Conservation (phyloP, 2,329 filamentous ascomycete species). For the Tolypocladium pustulatum region DNA sequence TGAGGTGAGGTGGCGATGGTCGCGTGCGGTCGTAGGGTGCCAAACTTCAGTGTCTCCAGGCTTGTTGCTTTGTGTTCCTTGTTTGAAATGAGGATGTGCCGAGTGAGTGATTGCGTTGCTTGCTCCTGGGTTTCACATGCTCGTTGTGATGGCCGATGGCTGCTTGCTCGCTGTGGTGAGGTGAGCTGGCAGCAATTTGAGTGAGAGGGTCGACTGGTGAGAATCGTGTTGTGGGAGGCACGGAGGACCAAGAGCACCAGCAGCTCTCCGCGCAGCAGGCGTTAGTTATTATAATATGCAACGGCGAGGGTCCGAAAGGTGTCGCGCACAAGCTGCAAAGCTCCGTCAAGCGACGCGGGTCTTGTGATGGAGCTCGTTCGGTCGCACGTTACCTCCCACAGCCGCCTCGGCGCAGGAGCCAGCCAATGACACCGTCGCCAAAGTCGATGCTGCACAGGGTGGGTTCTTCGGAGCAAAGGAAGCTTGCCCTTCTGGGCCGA, state of each 20-base stretch:
- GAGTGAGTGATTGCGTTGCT: background rate
- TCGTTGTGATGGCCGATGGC: background rate
- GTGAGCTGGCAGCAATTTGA: background rate
- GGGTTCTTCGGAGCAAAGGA: slow-evolving; percentile 9
- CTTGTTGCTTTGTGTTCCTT: background rate
- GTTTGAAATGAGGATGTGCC: background rate
- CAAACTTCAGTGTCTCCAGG: background rate
- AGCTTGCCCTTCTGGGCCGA: slow-evolving; percentile 2
- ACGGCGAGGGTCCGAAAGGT: background rate
- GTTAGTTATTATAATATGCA: background rate
- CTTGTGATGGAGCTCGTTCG: background rate
- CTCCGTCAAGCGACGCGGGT: slow-evolving; percentile 6
- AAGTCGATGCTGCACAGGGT: background rate
- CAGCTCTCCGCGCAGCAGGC: background rate
- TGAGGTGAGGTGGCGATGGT: background rate
- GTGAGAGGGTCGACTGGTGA: background rate
- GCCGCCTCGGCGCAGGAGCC: background rate
- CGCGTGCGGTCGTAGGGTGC: background rate
- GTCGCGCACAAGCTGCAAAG: background rate
- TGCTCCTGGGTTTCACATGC: slow-evolving; percentile 1
- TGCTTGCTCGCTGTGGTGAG: background rate
- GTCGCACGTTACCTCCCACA: background rate
- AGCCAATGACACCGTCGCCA: background rate
- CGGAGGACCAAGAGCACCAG: background rate
- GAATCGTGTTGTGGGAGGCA: background rate